Evolutionary conservation across 495 filamentous ascomycete genomes (phyloP), one percentile per base, ranked within the genome.

Genomic region (Xylaria curta): DNA sequence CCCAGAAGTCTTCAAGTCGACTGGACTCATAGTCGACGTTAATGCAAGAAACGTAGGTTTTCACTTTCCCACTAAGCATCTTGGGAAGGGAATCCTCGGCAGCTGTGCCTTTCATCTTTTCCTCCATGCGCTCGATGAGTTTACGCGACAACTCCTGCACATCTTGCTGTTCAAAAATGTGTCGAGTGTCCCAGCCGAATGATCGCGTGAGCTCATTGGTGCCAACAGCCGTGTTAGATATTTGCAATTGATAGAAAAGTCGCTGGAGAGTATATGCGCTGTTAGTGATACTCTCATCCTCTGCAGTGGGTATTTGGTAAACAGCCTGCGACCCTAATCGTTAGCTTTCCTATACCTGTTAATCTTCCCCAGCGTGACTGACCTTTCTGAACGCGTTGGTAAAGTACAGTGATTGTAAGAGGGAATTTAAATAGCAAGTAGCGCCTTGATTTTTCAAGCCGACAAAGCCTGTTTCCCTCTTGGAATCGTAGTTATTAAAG

Each of bases 161-260:
- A 82, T 99, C 96, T 83, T 99, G 96, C 79, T 99, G 96, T 79
- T 97, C 97, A 80, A 99, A 99, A 42, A 98, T 97, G 79, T 99
- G 95, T 72, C 92, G 90, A 0, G 94, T 95, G 75, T 99, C 95
- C 96, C 96, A 99, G 38, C 96, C 96, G 82, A 99, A 99, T 0
- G 97, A 97, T 69, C 89, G 89, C 0, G 96, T 99, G 21, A 99
- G 89, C 77, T 99, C 96, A 53, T 90, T 92, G 6, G 96, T 99
- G 1, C 92, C 89, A 0, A 99, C 95, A 2, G 97, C 93, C 38
- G 82, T 78, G 44, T 90, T 89, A 68, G 87, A 93, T 13, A 92
- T 96, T 80, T 99, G 96, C 21, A 99, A 85, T 67, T 93, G 93
- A 74, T 97, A 97, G 81, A 98, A 99, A 2, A 99, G 86, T 73